phyloP scores from a whole-genome alignment of 2,329 filamentous ascomycete species.

The Monilinia fructicola region DNA sequence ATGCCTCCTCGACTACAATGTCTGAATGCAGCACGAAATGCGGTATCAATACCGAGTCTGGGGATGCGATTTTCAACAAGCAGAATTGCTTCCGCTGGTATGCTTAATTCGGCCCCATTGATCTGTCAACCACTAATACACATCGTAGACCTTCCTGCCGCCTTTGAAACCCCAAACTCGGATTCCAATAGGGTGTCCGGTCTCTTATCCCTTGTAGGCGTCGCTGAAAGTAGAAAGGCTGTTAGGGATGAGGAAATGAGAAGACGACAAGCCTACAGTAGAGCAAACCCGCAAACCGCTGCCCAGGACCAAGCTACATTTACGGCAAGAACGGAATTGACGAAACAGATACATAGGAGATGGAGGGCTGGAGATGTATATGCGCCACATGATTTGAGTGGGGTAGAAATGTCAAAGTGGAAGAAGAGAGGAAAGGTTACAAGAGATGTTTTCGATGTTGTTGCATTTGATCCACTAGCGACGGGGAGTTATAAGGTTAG shows the following conservation, averaged over 20 bases:
- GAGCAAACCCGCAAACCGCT: neutral
- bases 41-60: slow-evolving; percentile 22
- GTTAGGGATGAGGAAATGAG: neutral
- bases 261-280: too few species aligned
- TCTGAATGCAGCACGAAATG: slow-evolving; percentile 31
- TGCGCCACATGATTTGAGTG: slow-evolving; percentile 80
- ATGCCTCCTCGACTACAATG: slow-evolving; percentile 39
- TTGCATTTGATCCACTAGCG: slow-evolving; percentile 77
- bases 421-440: slow-evolving; percentile 54
- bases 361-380: slow-evolving; percentile 85
- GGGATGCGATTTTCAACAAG: slow-evolving; percentile 37
- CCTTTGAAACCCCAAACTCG: neutral
- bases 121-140: neutral
- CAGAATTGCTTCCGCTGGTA: slow-evolving; percentile 32
- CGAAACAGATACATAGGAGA: slow-evolving; percentile 64
- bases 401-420: slow-evolving; percentile 80
- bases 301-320: slow-evolving; percentile 24
- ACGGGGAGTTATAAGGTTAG: slow-evolving; percentile 82
- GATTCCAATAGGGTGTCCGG: neutral
- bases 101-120: slow-evolving; percentile 13
- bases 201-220: neutral
- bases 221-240: neutral
- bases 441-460: slow-evolving; percentile 73
- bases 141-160: neutral
- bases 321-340: slow-evolving; percentile 47